Base-by-base conservation (phyloP, 2,329 filamentous ascomycete genomes). In the Metarhizium sp. region DNA sequence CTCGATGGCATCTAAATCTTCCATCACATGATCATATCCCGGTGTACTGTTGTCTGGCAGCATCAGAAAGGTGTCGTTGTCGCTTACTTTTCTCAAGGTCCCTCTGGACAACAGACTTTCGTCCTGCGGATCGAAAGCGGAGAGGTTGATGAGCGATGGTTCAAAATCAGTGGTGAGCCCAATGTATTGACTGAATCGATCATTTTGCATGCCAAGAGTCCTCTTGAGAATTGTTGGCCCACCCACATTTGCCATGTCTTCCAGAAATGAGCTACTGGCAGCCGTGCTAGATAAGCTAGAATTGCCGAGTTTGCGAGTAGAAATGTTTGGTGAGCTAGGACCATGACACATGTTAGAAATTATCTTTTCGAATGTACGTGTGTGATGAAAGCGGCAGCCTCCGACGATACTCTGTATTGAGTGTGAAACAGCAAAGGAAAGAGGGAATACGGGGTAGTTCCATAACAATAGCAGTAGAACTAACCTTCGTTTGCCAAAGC, bases 131-230 rank as follows among this genome's bases (percentile, higher is more conserved):
- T 92, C 87, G 69, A 92, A 92, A 6, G 84, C 79, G 25, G 88
- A 91, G 25, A 92, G 78, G 63, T 89, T 88, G 70, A 92, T 89
- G 54, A 94, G 77, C n/a, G 86, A 86, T 16, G 88, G 87, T 67
- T 94, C 89, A 66, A 92, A 90, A 63, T 91, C 87, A 52, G 88
- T 91, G 52, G 88, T 92, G 56, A 87, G 82, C 30, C 89, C 89
- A 62, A 94, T 89, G 66, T 92, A 90, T 71, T 90, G 87, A 72
- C 87, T 90, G 69, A 87, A 90, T 58, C 87, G 84, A 69, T 90
- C 86, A 64, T 82, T 76, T 67, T 92, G 88, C 61, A 94, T 78
- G 57, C 89, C 89, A 56, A 94, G 75, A 16, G 85, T 87, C 66
- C 83, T 79, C 69, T 85, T 85, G 56, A 88, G 75, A 63, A 86